Base-by-base conservation (phyloP, 805 yeast genomes). In the Metschnikowia anglica region DNA sequence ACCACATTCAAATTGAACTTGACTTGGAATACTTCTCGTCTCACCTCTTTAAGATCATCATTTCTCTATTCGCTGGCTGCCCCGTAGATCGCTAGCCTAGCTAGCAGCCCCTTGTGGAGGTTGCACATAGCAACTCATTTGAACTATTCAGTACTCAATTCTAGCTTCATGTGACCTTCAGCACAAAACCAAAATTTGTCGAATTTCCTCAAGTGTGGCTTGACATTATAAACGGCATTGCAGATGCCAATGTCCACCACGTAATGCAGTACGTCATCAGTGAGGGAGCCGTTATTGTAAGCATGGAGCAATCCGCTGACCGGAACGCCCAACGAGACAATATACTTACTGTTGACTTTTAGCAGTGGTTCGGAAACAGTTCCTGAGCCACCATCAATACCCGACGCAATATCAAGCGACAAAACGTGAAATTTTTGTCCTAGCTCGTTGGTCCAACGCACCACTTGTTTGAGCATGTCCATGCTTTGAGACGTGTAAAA, bases 361-460 rank as follows among this genome's bases (percentile, higher is more conserved):
- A 66, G 51, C 20, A 60, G 49, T 6, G 56, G 52, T 35, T 58
- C 66, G 51, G 52, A 58, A 7, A 59, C 58, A 19, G 64, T 68
- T 6, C 96, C 97, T 0, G 95, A 79, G 4, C 93, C 87, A 6
- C 89, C 83, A 56, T 87, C 95, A 30, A 84, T 68, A 4, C 96
- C 96, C 1, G 89, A 77, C 4, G 96, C 90, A 20, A 86, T 76
- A 56, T 88, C 96, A 20, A 89, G 58, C 0, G 96, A 85, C 65
- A 86, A 55, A 8, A 76, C 66, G 28, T 75, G 72, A 5, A 73
- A 62, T 39, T 58, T 59, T 39, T 64, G 68, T 11, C 60, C 58
- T 6, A 71, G 67, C 24, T 59, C 60, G 52, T 86, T 85, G 44
- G 83, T 76, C 95, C 96, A 89, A 4, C 65, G 61, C 19, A 87